These are phyloP conservation scores for Agapanthus africanus DNA, from an alignment of 106 monocot genomes.

Conservation along the genomic window DNA sequence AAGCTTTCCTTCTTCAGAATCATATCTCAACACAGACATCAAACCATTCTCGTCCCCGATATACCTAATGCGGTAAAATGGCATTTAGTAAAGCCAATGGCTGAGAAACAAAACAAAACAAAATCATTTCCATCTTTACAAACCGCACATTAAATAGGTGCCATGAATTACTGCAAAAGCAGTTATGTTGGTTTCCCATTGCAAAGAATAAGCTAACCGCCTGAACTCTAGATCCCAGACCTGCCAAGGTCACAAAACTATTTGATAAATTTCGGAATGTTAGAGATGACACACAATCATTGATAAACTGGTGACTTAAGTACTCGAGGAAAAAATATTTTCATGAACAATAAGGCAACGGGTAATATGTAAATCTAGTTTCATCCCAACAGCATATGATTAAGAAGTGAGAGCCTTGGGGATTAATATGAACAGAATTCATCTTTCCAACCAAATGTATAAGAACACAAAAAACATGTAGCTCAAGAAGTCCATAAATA, in stretches of 20 bases:
- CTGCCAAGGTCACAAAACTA: constrained; percentile 32
- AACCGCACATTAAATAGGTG: constrained; percentile 70
- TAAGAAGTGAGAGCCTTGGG: too few relatives aligned
- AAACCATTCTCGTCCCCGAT: constrained; percentile 89
- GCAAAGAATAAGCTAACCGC: constrained; percentile 49
- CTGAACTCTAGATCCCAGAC: constrained; percentile 92
- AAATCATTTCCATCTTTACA: constrained; percentile 12
- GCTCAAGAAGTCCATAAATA: too few relatives aligned
- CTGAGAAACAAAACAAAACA: background rate
- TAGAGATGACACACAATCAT: background rate
- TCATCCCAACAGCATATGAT: background rate
- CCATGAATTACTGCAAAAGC: constrained; percentile 77
- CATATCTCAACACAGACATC: constrained; percentile 73
- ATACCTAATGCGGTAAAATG: constrained; percentile 45
- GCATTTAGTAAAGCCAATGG: background rate
- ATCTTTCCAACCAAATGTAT: too few relatives aligned
- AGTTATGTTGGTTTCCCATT: constrained; percentile 82
- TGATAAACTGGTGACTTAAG: background rate
- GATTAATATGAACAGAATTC: too few relatives aligned
- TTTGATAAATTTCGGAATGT: background rate
- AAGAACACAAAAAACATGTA: too few relatives aligned
- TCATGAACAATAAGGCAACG: background rate
- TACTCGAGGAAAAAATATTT: background rate
- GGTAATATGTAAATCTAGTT: constrained; percentile 2
- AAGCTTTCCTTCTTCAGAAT: constrained; percentile 52